Base-by-base conservation (phyloP, 208 protist genomes). In the Trypanosoma melophagium region DNA sequence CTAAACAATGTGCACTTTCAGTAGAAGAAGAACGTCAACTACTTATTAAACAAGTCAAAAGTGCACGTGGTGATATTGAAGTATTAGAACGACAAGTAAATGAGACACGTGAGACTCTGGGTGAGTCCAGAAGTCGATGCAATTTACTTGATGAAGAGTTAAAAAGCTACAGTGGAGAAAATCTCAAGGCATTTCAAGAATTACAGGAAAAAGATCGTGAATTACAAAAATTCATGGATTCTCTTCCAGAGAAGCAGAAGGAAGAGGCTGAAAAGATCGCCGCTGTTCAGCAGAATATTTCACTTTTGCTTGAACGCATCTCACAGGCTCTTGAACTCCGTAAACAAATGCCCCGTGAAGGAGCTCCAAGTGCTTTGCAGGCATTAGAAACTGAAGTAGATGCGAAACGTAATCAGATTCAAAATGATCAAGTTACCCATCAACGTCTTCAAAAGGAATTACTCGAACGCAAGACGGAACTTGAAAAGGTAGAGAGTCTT, bases 371-470 rank as follows among this genome's bases (percentile, higher is more conserved):
- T 42, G 79, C 81, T 21, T 60, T 97, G 28, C 80, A 90, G 19
- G 87, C 82, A 28, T 83, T 97, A 24, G 80, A 82, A 59, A 87
- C 64, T 41, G 90, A 95, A 74, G 77, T 93, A n/a, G 85, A 93
- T 54, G 84, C 86, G 35, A 79, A 83, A 52, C 80, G 81, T 7
- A 82, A 86, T 35, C 89, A 94, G 64, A 89, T 95, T 42, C 65
- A 91, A 57, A 86, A 87, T 60, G 86, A 92, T 49, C 80, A 89
- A 62, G 70, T 84, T 60, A 97, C 93, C 12, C 87, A 95, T 55
- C 74, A 96, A 72, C 81, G 90, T 4, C 71, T 97, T 17, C 78
- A 95, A 69, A 93, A 93, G 76, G 90, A 97, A 63, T 72, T 97
- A 21, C 74, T 95, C n/a, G 84, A 93, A 44, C 83, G 90, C 25